Evolutionary conservation across 345 rosid species (phyloP).

Genomic region (Mangifera indica): DNA sequence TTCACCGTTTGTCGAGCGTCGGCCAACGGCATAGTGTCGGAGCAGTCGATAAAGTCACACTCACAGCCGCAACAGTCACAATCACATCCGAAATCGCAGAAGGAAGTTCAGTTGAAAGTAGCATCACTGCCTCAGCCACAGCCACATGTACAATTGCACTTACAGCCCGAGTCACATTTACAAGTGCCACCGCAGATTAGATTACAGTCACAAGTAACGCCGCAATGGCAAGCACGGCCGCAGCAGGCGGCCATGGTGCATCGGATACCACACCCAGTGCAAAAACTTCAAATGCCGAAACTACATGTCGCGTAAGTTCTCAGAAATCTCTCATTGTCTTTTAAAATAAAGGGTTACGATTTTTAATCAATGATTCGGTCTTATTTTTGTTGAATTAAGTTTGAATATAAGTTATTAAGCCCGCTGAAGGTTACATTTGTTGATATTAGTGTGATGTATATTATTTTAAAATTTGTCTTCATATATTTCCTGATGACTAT

Average conservation of each 20-base stretch:
- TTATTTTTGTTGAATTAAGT: not conserved
- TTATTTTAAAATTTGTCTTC: not conserved
- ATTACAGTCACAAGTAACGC: conserved; percentile 20
- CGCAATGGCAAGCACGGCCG: conserved; percentile 26
- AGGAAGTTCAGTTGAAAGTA: conserved; percentile 15
- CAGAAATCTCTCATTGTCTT: not conserved
- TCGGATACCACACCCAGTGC: conserved; percentile 42
- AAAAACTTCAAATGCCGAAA: conserved; percentile 32
- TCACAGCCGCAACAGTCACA: conserved; percentile 24
- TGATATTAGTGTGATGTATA: not conserved
- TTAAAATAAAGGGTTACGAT: not conserved
- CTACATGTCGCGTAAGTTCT: conserved; percentile 34
- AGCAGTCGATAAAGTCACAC: conserved; percentile 26
- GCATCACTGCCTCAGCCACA: conserved; percentile 19
- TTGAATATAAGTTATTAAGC: not conserved
- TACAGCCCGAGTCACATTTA: conserved; percentile 16
- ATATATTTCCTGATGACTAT: not conserved
- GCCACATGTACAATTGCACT: conserved; percentile 15
- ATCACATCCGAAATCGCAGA: conserved; percentile 20
- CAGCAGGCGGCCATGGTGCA: conserved; percentile 30
- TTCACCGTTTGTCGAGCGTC: conserved; percentile 38
- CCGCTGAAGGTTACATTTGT: not conserved
- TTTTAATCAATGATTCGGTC: not conserved
- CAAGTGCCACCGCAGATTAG: conserved; percentile 17
- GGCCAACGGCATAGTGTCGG: conserved; percentile 26